phyloP scores from a whole-genome alignment of 1,139 yeast species.

The Pichia sp. region DNA sequence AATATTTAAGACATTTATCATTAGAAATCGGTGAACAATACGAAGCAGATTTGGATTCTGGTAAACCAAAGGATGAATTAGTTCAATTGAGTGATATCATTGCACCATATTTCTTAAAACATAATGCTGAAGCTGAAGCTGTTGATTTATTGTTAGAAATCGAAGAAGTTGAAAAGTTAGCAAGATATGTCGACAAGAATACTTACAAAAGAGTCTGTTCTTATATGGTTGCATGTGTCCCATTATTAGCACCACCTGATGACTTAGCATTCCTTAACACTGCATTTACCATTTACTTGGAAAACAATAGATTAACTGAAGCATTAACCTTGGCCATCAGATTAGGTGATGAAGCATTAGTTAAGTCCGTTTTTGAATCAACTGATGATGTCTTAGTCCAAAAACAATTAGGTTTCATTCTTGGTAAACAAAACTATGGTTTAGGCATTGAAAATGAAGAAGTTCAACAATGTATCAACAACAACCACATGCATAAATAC shows the following conservation, averaged over 20 bases:
- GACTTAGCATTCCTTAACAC: conserved; percentile 84
- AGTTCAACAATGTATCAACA: conserved; percentile 85
- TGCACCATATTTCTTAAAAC: conserved; percentile 88
- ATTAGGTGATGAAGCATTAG: conserved; percentile 77
- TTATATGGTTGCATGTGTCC: conserved; percentile 95
- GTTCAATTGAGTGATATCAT: conserved; percentile 69
- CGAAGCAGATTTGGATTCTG: conserved; percentile 48
- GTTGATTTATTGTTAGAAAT: conserved; percentile 89
- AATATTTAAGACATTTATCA: conserved; percentile 93
- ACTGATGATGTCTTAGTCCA: conserved; percentile 73
- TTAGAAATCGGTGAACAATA: conserved; percentile 91
- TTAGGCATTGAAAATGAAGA: conserved; percentile 67
- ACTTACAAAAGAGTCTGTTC: conserved; percentile 89
- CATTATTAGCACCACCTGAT: conserved; percentile 93
- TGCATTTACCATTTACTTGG: conserved; percentile 83
- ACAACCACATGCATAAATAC: conserved; percentile 74
- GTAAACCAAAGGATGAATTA: conserved; percentile 33
- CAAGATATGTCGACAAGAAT: conserved; percentile 80
- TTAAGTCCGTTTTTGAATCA: conserved; percentile 73
- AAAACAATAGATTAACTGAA: conserved; percentile 80
- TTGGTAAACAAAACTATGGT: conserved; percentile 85
- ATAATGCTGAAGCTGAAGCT: conserved; percentile 98
- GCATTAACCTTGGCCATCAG: conserved; percentile 89
- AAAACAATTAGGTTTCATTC: conserved; percentile 87
- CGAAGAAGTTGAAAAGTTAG: conserved; percentile 80